Evolutionary conservation across 177 flowering plant genomes (phyloP).

Genomic region (Vitis hybrid): DNA sequence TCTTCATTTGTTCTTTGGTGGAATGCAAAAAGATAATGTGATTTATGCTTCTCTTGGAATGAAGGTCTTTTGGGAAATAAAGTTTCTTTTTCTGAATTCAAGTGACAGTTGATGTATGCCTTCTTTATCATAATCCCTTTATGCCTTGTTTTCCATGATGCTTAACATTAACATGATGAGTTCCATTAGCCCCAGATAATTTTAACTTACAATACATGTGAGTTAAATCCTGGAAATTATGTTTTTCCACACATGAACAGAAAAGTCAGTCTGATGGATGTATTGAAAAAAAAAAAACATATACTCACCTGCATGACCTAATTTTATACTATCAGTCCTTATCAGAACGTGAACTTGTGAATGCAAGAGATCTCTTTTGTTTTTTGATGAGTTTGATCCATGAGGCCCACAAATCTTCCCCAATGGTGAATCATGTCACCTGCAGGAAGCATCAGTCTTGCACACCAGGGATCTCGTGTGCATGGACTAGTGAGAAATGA

Average conservation of each 20-base stretch:
- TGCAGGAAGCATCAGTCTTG: constrained; percentile 15
- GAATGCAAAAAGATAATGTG: too few relatives aligned
- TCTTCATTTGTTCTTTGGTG: too few relatives aligned
- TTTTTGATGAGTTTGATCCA: constrained; percentile 51
- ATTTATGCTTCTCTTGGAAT: too few relatives aligned
- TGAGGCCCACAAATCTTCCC: constrained; percentile 27
- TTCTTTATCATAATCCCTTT: too few relatives aligned
- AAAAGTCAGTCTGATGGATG: constrained; percentile 90
- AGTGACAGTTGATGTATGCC: too few relatives aligned
- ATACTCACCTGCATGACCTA: constrained; percentile 43
- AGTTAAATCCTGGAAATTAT: neutral
- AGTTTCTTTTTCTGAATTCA: too few relatives aligned
- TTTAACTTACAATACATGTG: neutral
- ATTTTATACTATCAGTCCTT: constrained; percentile 60
- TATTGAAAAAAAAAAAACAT: constrained; percentile 55
- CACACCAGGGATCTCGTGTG: constrained; percentile 25
- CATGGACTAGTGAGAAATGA: constrained; percentile 55
- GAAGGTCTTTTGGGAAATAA: too few relatives aligned
- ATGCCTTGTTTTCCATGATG: too few relatives aligned
- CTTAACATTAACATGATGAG: too few relatives aligned
- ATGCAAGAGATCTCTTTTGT: constrained; percentile 53
- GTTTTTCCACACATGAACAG: constrained; percentile 36
- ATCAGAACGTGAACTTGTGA: constrained; percentile 46
- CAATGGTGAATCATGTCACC: constrained; percentile 19
- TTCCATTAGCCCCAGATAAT: too few relatives aligned